Evolutionary conservation across 257 asterid species (phyloP), one percentile per base, ranked within the genome.

Genomic region (Fraxinus excelsior): DNA sequence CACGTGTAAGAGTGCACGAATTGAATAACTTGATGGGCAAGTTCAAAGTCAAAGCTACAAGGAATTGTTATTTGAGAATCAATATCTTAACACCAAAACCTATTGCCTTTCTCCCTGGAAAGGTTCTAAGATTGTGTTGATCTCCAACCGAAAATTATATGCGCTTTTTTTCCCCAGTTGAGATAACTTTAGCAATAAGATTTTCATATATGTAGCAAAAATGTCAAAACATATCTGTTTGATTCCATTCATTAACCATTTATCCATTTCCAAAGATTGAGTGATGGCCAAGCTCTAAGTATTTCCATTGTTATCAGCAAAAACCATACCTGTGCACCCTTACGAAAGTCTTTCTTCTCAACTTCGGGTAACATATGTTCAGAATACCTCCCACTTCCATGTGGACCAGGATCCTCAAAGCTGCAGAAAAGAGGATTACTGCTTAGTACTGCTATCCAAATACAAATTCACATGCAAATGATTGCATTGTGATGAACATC

Each of bases 321-420:
- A 26, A 74, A 72, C 69, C 76, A 77, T 75, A 95, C 99, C 98
- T 96, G 99, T 51, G 99, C 90, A 70, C 99, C 99, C 97, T 96
- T 96, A 65, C 99, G 92, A 67, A 96, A 96, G 80, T 90, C 86
- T 82, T 88, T 91, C 86, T 85, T 89, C 85, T 93, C 97, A 14
- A 96, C 98, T 82, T 96, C 98, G 12, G 99, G 99, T 74, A 96
- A 78, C 99, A 96, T 96, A 82, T 81, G 88, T 70, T 89, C 96
- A 31, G 89, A 93, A 85, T 93, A 96, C 82, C 99, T 90, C 65
- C 99, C 99, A 85, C 86, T 92, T 80, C 99, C 99, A 88, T 93
- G 99, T 19, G 98, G 98, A 70, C 99, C 99, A 85, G 99, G 99
- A 88, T 96, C 99, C 86, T 88, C 98, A 78, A 93, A 96, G 88